phyloP scores from a whole-genome alignment of 257 asterid species.

The Knoxia roxburghii region DNA sequence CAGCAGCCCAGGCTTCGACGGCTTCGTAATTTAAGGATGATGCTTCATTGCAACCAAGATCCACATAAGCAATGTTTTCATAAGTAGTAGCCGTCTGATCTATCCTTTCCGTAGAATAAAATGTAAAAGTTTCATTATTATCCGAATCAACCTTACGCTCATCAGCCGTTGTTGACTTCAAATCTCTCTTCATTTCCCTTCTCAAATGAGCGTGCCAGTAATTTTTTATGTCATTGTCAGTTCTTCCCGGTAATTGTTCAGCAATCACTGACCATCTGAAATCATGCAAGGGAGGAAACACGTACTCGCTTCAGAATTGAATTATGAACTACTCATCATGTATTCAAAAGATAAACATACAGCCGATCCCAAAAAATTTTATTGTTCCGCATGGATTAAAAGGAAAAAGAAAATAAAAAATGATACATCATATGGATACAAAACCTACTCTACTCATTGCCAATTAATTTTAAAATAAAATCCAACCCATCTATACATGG shows the following conservation, averaged over 20 bases:
- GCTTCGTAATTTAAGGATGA: background rate
- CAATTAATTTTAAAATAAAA: too few relatives aligned
- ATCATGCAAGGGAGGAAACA: background rate
- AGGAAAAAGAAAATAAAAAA: too few relatives aligned
- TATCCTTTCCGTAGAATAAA: background rate
- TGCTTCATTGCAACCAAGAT: background rate
- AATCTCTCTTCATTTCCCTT: slow-evolving; percentile 15
- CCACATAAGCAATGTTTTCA: background rate
- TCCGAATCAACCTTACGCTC: background rate
- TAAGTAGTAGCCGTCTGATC: background rate
- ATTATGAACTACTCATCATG: too few relatives aligned
- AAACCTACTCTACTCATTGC: too few relatives aligned
- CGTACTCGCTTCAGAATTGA: background rate
- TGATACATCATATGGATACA: too few relatives aligned
- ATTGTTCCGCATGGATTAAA: too few relatives aligned
- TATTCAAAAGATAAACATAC: too few relatives aligned
- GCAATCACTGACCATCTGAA: slow-evolving; percentile 50
- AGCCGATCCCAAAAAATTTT: too few relatives aligned
- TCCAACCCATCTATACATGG: too few relatives aligned
- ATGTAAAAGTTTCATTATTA: background rate
- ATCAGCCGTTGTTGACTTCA: background rate
- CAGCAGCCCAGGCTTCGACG: too few relatives aligned
- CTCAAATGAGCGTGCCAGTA: slow-evolving; percentile 39
- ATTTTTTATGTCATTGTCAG: slow-evolving; percentile 45
- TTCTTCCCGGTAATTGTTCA: slow-evolving; percentile 34